phyloP scores from a whole-genome alignment of 2,329 filamentous ascomycete species.

The Davidsoniella eucalypti region DNA sequence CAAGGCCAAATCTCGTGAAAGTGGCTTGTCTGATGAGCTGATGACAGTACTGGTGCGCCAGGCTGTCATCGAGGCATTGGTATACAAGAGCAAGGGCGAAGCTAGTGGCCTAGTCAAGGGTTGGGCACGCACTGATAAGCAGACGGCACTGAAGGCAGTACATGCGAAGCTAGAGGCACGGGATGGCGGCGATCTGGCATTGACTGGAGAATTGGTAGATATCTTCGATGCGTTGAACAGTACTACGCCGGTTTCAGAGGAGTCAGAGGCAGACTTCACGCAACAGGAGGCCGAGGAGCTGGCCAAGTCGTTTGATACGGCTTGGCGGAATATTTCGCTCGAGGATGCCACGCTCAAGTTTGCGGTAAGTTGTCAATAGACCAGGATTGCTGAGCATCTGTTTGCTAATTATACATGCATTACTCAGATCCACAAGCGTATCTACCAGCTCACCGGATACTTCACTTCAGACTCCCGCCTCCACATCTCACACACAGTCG shows the following conservation, averaged over 20 bases:
- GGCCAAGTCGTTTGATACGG: conserved; percentile 30
- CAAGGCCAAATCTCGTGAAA: neutral
- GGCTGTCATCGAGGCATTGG: conserved; percentile 36
- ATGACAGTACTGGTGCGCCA: conserved; percentile 29
- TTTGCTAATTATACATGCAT: conserved; percentile 11
- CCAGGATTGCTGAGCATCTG: neutral
- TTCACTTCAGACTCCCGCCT: conserved; percentile 57
- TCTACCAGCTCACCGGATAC: conserved; percentile 66
- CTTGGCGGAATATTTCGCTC: conserved; percentile 43
- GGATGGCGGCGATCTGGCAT: conserved; percentile 23
- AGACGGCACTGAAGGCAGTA: conserved; percentile 22
- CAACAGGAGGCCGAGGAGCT: conserved; percentile 26
- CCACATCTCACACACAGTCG: conserved; percentile 34
- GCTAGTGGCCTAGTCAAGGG: conserved; percentile 17
- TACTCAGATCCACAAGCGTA: conserved; percentile 60
- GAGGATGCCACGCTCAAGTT: conserved; percentile 49
- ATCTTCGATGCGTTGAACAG: conserved; percentile 21
- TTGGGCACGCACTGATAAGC: conserved; percentile 20
- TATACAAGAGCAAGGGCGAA: conserved; percentile 21
- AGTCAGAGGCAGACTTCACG: conserved; percentile 14
- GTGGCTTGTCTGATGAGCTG: conserved; percentile 26
- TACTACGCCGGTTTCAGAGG: conserved; percentile 17
- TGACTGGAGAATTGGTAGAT: conserved; percentile 23
- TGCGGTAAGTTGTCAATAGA: conserved; percentile 38
- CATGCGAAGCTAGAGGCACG: conserved; percentile 23